phyloP scores from a whole-genome alignment of 352 stramenopile species.

The Phytophthora boehmeriae region DNA sequence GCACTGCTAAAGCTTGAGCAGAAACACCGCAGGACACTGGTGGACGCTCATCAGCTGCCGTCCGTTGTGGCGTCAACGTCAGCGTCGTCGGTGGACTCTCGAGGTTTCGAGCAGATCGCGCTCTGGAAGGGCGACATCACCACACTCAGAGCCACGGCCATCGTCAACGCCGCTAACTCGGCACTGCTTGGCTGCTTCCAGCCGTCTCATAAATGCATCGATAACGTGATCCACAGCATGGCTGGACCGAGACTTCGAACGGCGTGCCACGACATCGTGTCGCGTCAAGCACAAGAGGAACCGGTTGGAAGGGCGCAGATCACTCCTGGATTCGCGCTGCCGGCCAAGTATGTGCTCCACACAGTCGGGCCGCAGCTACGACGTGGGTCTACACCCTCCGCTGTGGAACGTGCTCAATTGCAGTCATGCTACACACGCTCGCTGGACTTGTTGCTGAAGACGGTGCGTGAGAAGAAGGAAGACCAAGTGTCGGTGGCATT shows the following conservation, averaged over 20 bases:
- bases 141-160: conserved; percentile 56
- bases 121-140: conserved; percentile 80
- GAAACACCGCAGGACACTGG: conserved; percentile 20
- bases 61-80: conserved; percentile 7
- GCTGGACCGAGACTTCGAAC: conserved; percentile 59
- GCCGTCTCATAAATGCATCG: conserved; percentile 70
- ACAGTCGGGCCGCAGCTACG: conserved; percentile 64
- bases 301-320: conserved; percentile 56
- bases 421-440: conserved; percentile 58
- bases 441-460: conserved; percentile 51
- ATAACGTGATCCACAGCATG: conserved; percentile 78
- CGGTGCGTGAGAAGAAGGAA: conserved; percentile 13
- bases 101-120: conserved; percentile 40
- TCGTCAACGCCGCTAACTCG: conserved; percentile 75
- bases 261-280: conserved; percentile 59
- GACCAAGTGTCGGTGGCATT: conserved; percentile 50
- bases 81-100: conserved; percentile 7
- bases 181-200: conserved; percentile 74
- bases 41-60: conserved; percentile 25
- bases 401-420: conserved; percentile 35
- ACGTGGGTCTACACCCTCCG: conserved; percentile 28
- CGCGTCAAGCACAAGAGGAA: conserved; percentile 41
- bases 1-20: conserved; percentile 28
- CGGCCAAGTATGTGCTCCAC: conserved; percentile 60
- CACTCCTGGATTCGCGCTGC: conserved; percentile 57